Percentiles rank a stretch among this genome's conserved stretches.
Evolutionary conservation across 768 basidiomycete species (phyloP).

Genomic region (Suillus clintonianus): DNA sequence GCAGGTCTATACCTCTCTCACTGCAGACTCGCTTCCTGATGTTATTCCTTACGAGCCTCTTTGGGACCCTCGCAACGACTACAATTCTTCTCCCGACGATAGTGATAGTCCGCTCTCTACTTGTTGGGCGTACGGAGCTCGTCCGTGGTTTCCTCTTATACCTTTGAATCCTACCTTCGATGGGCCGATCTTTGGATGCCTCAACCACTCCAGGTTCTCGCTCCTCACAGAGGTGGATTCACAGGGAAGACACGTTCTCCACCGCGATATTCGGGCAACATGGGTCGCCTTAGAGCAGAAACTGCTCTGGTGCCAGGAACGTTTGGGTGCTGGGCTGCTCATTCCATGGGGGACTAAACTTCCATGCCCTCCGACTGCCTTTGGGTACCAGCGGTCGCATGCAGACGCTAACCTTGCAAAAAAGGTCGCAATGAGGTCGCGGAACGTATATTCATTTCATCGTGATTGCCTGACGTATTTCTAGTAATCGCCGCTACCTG

Average conservation of each 20-base stretch:
- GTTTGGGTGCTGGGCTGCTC: background rate
- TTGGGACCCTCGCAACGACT: background rate
- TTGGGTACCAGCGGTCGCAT: background rate
- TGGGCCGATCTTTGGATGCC: no score
- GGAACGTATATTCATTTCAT: background rate
- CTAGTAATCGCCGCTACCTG: background rate
- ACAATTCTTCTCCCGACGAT: background rate
- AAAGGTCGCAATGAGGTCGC: background rate
- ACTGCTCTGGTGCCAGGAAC: background rate
- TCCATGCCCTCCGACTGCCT: background rate
- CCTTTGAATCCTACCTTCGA: no score
- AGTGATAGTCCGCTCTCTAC: background rate
- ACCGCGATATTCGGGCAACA: no score
- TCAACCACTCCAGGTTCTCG: background rate
- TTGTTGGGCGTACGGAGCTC: no score
- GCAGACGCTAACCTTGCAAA: background rate
- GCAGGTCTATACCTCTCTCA: background rate
- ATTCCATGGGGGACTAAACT: background rate
- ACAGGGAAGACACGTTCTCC: background rate
- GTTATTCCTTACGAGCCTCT: background rate
- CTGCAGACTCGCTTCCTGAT: background rate
- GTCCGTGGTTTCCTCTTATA: no score
- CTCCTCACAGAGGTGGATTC: background rate
- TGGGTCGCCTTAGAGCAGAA: background rate
- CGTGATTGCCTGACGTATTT: background rate